Base-by-base conservation (phyloP, 2,329 filamentous ascomycete species). In the Hortaea sp. region DNA sequence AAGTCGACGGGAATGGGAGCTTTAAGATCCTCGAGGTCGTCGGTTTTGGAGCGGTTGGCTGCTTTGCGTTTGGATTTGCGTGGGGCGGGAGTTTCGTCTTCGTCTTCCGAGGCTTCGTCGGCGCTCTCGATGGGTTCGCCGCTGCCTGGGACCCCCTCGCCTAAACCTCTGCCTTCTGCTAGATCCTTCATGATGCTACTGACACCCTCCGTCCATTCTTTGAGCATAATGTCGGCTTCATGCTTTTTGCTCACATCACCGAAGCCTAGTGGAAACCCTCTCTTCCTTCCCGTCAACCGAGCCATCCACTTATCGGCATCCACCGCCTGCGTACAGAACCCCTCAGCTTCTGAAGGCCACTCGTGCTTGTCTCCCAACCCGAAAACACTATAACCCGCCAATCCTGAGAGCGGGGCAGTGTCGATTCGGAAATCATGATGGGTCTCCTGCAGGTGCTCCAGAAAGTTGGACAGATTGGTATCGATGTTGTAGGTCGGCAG, bases 351-450 rank as follows among this genome's bases (percentile, higher is more conserved):
- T 0, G 84, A 87, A 1, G 88, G 87, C 90, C 92, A 98, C 48
- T 85, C 88, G 62, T 94, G 86, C 51, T 78, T 81, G 63, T 97
- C 90, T 12, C 90, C 90, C 59, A 95, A 85, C 0, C 92, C 92
- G 69, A 97, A 97, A 0, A 97, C 88, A 0, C 87, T 87, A 62
- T 95, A 97, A 6, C 90, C 90, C 2, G 89, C 70, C 11, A 97
- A 67, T 1, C 74, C 69, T 0, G 83, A 81, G 41, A 98, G 68
- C 0, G 92, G 84, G 0, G 85, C 83, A 0, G 88, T 95, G 58
- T 97, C 89, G 54, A 98, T 94, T 48, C 90, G 81, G 72, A 97
- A 97, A 65, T 98, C 92, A 68, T 97, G 81, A 62, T 97, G 90
- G 0, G 89, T 97, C 64, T 98, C 90, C 61, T 85, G 76, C 5